Base-by-base conservation (phyloP, 2,329 filamentous ascomycete species). In the Diplodia sapinea region DNA sequence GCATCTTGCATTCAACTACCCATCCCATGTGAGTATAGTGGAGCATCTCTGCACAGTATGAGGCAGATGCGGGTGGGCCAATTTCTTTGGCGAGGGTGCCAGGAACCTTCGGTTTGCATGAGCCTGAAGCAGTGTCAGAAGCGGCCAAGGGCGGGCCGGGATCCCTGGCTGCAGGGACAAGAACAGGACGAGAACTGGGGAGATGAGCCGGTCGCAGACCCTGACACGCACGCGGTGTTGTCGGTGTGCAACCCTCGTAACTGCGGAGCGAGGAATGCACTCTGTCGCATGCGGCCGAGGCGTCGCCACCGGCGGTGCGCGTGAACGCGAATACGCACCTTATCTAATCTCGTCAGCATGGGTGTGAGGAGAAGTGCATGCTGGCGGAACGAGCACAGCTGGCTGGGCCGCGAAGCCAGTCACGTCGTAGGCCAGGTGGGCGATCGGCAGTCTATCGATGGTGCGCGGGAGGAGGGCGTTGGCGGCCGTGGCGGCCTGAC, bases 291-390 rank as follows among this genome's bases (percentile, higher is more conserved):
- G 59, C 59, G 59, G 59, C 29, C 47, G 43, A 29, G 2, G 56
- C 36, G 57, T 47, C 11, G 43, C 38, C 13, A 23, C 57, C 12
- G 20, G 26, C 23, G 4, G 26, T 26, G 26, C 56, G 9, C 20
- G 36, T 38, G 13, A 50, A 23, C 4, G 57, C 57, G 57, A 62
- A 50, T 23, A n/a, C 47, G 43, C 43, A 26, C 47, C 8, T 23
- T 43, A 62, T 63, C 59, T 63, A 38, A 63, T 51, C 59, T 51
- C 38, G 50, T 63, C 59, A 20, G 23, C 56, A 57, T 40, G 54
- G 51, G 51, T 17, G 6, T 6, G 6, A 11, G 12, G 33, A 56
- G 26, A 54, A 54, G 2, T 54, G 51, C 51, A 56, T 56, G 20
- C 7, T 11, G 8, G 54, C 54, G 33, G 31, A 40, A 38, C 36